Evolutionary conservation across 441 rosid genomes (phyloP).

Genomic region (Metrosideros polymorpha): DNA sequence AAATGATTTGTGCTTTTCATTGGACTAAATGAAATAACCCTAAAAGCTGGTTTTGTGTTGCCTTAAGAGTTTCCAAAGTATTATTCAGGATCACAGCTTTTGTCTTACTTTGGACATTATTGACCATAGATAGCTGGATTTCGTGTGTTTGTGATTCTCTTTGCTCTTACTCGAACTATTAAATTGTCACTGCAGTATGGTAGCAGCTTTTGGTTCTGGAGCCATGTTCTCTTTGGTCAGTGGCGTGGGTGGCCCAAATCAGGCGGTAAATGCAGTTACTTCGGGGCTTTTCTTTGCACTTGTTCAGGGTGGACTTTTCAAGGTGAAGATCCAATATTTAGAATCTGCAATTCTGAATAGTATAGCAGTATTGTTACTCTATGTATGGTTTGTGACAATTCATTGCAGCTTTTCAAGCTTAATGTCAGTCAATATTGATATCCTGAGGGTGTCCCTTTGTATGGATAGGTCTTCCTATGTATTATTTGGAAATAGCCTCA

Average conservation of each 20-base stretch:
- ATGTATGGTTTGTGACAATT: background rate
- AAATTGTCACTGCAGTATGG: constrained; percentile 55
- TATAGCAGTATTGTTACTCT: background rate
- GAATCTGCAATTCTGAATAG: background rate
- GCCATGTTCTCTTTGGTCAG: constrained; percentile 79
- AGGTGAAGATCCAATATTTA: constrained; percentile 33
- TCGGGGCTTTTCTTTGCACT: constrained; percentile 80
- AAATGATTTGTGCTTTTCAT: background rate
- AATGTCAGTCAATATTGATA: background rate
- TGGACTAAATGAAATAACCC: background rate
- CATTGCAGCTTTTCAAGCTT: background rate
- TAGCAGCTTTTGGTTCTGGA: constrained; percentile 91
- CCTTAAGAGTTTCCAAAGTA: background rate
- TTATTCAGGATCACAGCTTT: background rate
- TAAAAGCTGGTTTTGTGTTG: background rate
- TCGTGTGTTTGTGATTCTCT: background rate
- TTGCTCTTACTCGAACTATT: background rate
- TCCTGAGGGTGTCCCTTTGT: background rate
- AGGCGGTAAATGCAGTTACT: constrained; percentile 52
- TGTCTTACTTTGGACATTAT: background rate
- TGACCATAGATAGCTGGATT: background rate
- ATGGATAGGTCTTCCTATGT: background rate
- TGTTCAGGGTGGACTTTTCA: constrained; percentile 74
- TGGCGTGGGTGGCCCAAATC: constrained; percentile 73
- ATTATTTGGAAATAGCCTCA: background rate